These are phyloP conservation scores for Mycena alexandri DNA, from an alignment of 768 basidiomycete genomes.

Conservation along the genomic window DNA sequence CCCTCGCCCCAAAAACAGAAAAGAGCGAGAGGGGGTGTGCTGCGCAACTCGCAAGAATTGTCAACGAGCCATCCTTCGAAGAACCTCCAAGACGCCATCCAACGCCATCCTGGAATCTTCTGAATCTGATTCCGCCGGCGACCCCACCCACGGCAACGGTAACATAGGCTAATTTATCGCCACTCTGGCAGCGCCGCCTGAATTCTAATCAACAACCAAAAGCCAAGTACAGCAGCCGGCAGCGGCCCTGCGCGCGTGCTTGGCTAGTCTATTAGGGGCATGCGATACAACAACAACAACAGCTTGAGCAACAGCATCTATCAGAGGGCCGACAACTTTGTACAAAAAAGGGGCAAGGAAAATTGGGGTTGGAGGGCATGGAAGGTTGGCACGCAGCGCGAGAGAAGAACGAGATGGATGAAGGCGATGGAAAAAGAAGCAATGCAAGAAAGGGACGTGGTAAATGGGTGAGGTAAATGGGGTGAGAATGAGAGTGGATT, in stretches of 20 bases:
- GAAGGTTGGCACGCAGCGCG: not conserved
- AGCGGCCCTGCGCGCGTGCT: not conserved
- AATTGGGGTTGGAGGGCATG: slow-evolving; percentile 11
- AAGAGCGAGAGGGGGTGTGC: too few species aligned
- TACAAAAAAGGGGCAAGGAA: not conserved
- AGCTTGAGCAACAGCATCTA: slow-evolving; percentile 19
- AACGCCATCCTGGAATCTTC: too few species aligned
- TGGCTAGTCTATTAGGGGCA: slow-evolving; percentile 22
- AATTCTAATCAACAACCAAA: not conserved
- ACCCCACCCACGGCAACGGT: too few species aligned
- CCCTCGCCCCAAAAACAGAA: too few species aligned
- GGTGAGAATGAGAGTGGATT: not conserved
- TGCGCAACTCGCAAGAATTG: too few species aligned
- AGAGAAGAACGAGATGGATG: slow-evolving; percentile 2
- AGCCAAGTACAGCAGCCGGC: not conserved
- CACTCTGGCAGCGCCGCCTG: too few species aligned
- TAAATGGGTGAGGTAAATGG: not conserved
- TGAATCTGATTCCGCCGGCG: too few species aligned
- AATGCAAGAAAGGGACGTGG: slow-evolving; percentile 19
- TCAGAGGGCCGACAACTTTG: slow-evolving; percentile 17
- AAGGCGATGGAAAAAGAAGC: not conserved
- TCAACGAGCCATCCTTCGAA: too few species aligned
- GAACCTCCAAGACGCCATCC: too few species aligned
- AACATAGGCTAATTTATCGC: too few species aligned
- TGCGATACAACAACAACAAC: slow-evolving; percentile 18